Evolutionary conservation across 768 basidiomycete species (phyloP), one percentile per base, ranked within the genome.

Genomic region (Termitomyces sp.): DNA sequence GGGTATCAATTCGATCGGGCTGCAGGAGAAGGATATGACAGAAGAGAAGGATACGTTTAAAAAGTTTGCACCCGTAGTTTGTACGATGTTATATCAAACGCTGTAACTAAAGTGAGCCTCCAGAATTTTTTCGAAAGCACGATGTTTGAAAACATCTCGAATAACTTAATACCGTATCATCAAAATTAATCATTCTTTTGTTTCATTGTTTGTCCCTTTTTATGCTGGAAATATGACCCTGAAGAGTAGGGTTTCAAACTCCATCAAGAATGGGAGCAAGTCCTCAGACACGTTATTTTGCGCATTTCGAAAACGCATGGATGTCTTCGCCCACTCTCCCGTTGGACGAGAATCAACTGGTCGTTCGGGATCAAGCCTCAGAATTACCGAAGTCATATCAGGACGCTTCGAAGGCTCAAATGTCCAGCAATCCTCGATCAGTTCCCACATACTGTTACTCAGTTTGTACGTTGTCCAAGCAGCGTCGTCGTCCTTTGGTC

Each of bases 1-100:
- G 57, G 68, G 71, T 4, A 64, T 72, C 26, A 79, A 77, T 55
- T 66, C 71, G 6, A 64, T 80, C 6, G 80, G 79, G 6, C 69
- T 82, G n/a, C 76, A 82, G 58, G 72, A 80, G 61, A 70, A 65
- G 33, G 55, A 58, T 13, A 66, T 61, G 36, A 77, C 65, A 66
- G 72, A 75, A 57, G 69, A 75, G 61, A 88, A 88, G 77, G n/a
- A n/a, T n/a, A n/a, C n/a, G n/a, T n/a, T n/a, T n/a, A n/a, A n/a
- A n/a, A n/a, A n/a, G n/a, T n/a, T n/a, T n/a, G n/a, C n/a, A n/a
- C n/a, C n/a, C n/a, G n/a, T n/a, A n/a, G n/a, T n/a, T n/a, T n/a
- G n/a, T n/a, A n/a, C n/a, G n/a, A n/a, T n/a, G n/a, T n/a, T n/a
- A n/a, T n/a, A n/a, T n/a, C n/a, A n/a, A n/a, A n/a, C n/a, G n/a